These are phyloP conservation scores for Waltiozyma solani DNA, from an alignment of 1,139 yeast species.

Conservation along the genomic window DNA sequence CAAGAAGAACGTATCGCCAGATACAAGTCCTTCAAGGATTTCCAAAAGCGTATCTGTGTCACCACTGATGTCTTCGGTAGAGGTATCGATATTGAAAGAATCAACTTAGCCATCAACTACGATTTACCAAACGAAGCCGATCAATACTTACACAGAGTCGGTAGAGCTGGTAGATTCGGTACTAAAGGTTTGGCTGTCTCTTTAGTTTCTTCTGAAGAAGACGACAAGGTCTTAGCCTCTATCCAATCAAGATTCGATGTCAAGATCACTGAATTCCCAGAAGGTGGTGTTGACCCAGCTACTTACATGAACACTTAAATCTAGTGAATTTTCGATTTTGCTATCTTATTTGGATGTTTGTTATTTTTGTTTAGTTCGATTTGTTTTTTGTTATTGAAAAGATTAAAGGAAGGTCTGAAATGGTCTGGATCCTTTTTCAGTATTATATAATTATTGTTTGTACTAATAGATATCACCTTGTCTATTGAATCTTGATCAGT, in stretches of 20 bases:
- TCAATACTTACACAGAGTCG: conserved; percentile 97
- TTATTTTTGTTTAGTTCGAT: neutral
- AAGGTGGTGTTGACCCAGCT: conserved; percentile 95
- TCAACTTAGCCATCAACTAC: conserved; percentile 94
- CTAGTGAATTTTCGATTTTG: neutral
- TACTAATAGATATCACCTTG: too few relatives aligned
- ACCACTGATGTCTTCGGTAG: conserved; percentile 98
- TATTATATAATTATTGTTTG: too few relatives aligned
- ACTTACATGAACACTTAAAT: conserved; percentile 90
- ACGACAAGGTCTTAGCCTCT: conserved; percentile 82
- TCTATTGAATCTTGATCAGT: too few relatives aligned
- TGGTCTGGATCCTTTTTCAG: too few relatives aligned
- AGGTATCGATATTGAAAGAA: conserved; percentile 99
- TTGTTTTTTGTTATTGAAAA: too few relatives aligned
- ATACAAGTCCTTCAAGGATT: conserved; percentile 93
- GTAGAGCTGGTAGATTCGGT: conserved; percentile 99
- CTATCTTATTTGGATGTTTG: neutral
- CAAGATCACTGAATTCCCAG: conserved; percentile 90
- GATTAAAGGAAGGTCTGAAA: too few relatives aligned
- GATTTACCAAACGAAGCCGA: conserved; percentile 88
- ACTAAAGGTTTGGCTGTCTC: conserved; percentile 97
- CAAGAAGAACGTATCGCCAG: conserved; percentile 98
- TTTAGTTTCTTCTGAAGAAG: conserved; percentile 77
- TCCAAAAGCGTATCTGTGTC: conserved; percentile 97
- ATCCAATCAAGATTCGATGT: conserved; percentile 98